Conservation (phyloP, 768 basidiomycete genomes). For the Naganishia vishniacii region DNA sequence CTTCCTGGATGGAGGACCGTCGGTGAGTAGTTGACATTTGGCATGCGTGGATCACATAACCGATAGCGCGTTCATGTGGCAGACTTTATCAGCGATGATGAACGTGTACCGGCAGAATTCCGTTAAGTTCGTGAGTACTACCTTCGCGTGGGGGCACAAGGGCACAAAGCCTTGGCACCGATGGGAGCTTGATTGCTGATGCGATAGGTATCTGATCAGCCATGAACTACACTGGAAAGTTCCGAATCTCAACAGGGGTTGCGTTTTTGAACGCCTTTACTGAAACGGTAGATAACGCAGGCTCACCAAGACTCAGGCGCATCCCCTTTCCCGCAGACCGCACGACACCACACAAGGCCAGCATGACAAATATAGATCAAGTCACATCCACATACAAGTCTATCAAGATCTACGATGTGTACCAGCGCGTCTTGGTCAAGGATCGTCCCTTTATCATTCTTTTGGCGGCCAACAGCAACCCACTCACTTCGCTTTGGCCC, state of each 20-base stretch:
- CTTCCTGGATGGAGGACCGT: background rate
- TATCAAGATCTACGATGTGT: constrained; percentile 14
- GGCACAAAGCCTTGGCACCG: background rate
- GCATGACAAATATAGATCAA: background rate
- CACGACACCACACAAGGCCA: background rate
- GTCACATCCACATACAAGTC: constrained; percentile 15
- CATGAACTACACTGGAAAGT: constrained; percentile 18
- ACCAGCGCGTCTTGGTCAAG: constrained; percentile 20
- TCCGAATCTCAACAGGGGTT: constrained; percentile 10
- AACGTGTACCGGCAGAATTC: constrained; percentile 10
- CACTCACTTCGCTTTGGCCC: background rate
- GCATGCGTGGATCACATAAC: too few species aligned
- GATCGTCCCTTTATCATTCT: background rate
- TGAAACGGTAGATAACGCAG: constrained; percentile 4
- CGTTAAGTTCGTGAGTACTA: constrained; percentile 13
- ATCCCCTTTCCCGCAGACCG: background rate
- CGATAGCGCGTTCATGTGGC: background rate
- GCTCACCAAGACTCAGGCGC: constrained; percentile 3
- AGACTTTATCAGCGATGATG: constrained; percentile 16
- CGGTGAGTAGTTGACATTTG: too few species aligned
- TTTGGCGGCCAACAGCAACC: background rate
- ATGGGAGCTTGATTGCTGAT: too few species aligned
- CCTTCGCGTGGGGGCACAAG: background rate
- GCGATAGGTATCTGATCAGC: background rate
- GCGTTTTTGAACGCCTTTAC: constrained; percentile 15